phyloP scores from a whole-genome alignment of 2,329 filamentous ascomycete species.

The Epichloe sp. region DNA sequence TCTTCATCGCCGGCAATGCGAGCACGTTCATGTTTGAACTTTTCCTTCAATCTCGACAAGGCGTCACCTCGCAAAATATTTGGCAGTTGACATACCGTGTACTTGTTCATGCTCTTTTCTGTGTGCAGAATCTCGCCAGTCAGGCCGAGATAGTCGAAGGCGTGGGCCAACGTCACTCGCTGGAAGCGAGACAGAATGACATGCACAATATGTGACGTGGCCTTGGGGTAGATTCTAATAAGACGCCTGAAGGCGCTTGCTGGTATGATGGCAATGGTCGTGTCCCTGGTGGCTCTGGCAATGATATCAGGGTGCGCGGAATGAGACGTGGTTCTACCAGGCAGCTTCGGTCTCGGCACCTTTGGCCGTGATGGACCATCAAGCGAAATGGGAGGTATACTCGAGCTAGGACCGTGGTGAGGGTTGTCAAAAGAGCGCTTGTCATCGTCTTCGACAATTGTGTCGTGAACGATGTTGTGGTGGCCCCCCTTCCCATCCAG shows the following conservation, averaged over 20 bases:
- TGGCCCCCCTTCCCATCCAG: conserved; percentile 16
- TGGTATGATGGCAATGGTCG: conserved; percentile 95
- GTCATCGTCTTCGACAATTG: conserved; percentile 9
- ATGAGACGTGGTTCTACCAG: conserved; percentile 39
- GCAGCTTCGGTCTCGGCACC: conserved; percentile 23
- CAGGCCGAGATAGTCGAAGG: conserved; percentile 84
- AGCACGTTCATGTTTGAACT: conserved; percentile 76
- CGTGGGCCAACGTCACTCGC: conserved; percentile 85
- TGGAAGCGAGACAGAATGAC: conserved; percentile 92
- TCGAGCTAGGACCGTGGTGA: conserved; percentile 20
- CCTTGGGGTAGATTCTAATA: conserved; percentile 88
- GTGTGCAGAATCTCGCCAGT: conserved; percentile 86
- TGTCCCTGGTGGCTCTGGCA: conserved; percentile 89
- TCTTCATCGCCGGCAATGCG: conserved; percentile 68
- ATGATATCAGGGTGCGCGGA: conserved; percentile 96
- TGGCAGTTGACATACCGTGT: conserved; percentile 80
- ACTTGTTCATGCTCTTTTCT: conserved; percentile 87
- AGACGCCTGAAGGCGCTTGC: conserved; percentile 88
- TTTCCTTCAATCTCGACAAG: conserved; percentile 76
- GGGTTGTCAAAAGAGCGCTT: conserved; percentile 5
- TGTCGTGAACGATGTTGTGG: conserved; percentile 2
- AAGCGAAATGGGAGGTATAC: conserved; percentile 63
- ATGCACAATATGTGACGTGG: conserved; percentile 93
- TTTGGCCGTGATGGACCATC: conserved; percentile 31
- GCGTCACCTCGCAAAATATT: conserved; percentile 80